A percentile compares a stretch with the other conserved stretches of the same genome.
These are phyloP conservation scores for Colletotrichum noveboracense DNA, from an alignment of 2,329 filamentous ascomycete species.

Conservation along the genomic window DNA sequence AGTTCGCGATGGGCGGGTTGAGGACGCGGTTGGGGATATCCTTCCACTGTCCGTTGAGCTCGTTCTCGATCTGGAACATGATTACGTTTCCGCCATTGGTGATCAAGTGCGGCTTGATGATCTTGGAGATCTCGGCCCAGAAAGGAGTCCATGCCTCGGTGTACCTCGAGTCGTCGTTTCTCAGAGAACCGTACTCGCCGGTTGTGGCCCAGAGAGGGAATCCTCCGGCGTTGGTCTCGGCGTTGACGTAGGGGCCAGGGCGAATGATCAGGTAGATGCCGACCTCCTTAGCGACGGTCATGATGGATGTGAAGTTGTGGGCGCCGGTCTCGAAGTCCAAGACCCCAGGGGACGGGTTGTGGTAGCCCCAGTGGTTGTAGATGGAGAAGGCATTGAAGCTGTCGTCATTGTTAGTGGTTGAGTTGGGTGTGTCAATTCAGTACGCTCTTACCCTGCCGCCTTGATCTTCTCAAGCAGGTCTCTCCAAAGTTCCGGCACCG, in stretches of 20 bases:
- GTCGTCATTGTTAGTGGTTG: background rate
- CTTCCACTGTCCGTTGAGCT: conserved; percentile 50
- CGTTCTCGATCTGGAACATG: conserved; percentile 62
- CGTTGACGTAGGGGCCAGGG: conserved; percentile 68
- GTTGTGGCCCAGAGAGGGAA: conserved; percentile 68
- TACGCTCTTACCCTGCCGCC: conserved; percentile 37
- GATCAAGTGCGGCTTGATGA: conserved; percentile 58
- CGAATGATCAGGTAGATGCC: conserved; percentile 49
- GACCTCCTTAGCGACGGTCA: conserved; percentile 47
- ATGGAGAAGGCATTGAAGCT: conserved; percentile 49
- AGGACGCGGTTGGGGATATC: conserved; percentile 46
- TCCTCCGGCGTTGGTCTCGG: conserved; percentile 66
- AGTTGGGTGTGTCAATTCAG: background rate
- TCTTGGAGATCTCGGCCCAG: conserved; percentile 52
- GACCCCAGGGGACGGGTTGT: conserved; percentile 42
- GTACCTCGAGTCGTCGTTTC: conserved; percentile 58
- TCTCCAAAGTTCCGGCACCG: conserved; percentile 41
- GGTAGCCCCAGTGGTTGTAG: conserved; percentile 47
- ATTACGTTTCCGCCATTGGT: conserved; percentile 62
- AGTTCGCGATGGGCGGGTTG: conserved; percentile 53
- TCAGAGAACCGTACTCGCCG: conserved; percentile 58
- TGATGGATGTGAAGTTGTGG: conserved; percentile 55
- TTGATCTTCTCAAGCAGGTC: conserved; percentile 48
- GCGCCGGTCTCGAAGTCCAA: conserved; percentile 35
- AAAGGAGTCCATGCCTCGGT: conserved; percentile 60